These are phyloP conservation scores for Clitoria ternatea DNA, from an alignment of 306 rosid genomes.

Conservation along the genomic window DNA sequence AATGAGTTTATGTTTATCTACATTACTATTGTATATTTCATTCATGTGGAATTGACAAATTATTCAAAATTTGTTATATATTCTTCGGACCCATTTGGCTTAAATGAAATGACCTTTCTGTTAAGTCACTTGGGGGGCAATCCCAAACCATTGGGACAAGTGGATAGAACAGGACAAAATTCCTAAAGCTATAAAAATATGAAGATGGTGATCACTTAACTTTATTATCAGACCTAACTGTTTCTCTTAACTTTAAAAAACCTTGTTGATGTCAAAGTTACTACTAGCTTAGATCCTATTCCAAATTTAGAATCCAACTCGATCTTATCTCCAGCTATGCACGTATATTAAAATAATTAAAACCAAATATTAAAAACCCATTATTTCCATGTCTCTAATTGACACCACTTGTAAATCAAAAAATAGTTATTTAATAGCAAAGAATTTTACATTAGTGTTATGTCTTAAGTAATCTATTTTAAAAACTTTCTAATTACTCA, in stretches of 20 bases:
- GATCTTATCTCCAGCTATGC: slow-evolving; percentile 19
- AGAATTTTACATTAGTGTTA: no score
- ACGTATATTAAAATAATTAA: slow-evolving; percentile 5
- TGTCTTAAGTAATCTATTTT: no score
- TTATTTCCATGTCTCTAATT: not conserved
- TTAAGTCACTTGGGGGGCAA: slow-evolving; percentile 23
- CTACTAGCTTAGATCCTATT: not conserved
- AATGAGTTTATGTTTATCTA: no score
- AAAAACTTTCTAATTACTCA: no score
- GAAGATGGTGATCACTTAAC: slow-evolving; percentile 1
- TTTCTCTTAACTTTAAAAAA: slow-evolving; percentile 1
- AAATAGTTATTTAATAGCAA: not conserved
- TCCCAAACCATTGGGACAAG: slow-evolving; percentile 9
- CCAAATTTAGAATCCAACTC: slow-evolving; percentile 1
- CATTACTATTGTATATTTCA: no score
- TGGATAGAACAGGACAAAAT: slow-evolving; percentile 13
- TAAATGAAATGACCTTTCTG: not conserved
- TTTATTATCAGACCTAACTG: slow-evolving; percentile 5
- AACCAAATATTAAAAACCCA: no score
- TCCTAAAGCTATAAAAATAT: not conserved
- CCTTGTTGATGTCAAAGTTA: not conserved
- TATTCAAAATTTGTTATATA: not conserved
- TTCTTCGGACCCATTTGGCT: not conserved
- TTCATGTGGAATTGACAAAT: no score
- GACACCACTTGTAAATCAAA: not conserved